Evolutionary conservation across 2,329 filamentous ascomycete genomes (phyloP).

Genomic region (Hypoxylon sp.): DNA sequence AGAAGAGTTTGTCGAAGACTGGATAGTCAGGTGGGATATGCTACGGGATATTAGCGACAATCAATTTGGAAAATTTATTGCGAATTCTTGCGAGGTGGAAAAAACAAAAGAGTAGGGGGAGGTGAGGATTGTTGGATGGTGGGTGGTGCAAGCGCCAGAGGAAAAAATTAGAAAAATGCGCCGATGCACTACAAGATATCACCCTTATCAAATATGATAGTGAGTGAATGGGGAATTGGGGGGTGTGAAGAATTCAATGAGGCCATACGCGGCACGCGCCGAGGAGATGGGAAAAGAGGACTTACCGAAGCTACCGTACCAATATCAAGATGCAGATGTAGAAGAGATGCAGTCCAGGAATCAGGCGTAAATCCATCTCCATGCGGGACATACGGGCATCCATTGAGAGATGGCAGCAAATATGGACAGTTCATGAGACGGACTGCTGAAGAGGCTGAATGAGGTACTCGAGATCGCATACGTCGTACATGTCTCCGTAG

Average conservation of each 20-base stretch:
- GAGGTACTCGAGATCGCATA: not conserved
- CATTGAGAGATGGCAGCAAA: not conserved
- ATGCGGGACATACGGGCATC: not conserved
- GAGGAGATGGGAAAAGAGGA: not conserved
- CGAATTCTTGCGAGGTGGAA: not conserved
- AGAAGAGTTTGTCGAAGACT: not conserved
- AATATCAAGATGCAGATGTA: not conserved
- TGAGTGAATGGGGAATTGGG: not conserved
- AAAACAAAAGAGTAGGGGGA: not conserved
- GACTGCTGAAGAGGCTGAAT: not conserved
- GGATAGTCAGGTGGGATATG: not conserved
- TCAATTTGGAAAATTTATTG: not conserved
- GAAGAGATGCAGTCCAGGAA: not conserved
- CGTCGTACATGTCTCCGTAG: not conserved
- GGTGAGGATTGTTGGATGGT: not conserved
- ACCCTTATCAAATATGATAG: not conserved
- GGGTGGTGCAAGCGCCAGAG: not conserved
- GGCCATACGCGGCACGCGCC: not conserved
- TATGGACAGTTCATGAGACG: not conserved
- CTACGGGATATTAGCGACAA: not conserved
- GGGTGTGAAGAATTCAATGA: not conserved
- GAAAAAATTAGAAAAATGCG: not conserved
- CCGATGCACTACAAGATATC: not conserved
- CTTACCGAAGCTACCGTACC: not conserved
- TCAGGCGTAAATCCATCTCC: not conserved